A percentile compares a stretch with the other conserved stretches of the same genome.
Evolutionary conservation across 305 asterid genomes (phyloP).

Genomic region (Rubia peregrina): DNA sequence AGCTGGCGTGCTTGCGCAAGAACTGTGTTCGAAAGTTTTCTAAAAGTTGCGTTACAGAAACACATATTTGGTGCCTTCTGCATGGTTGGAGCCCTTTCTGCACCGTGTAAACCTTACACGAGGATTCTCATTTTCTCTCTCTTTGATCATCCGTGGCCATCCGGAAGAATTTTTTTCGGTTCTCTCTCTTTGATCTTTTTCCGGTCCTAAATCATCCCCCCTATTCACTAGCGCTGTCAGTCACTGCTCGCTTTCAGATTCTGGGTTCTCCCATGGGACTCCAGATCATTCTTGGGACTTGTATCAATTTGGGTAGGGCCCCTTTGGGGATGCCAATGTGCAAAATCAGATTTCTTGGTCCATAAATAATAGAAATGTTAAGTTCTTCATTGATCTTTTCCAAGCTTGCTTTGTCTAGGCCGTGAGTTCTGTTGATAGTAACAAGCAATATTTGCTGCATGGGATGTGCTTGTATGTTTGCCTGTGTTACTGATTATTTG

Average conservation of each 20-base stretch:
- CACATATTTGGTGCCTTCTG: slow-evolving; percentile 35
- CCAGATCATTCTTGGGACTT: slow-evolving; percentile 11
- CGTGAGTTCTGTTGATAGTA: neutral
- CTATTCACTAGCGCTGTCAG: slow-evolving; percentile 10
- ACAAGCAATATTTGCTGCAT: slow-evolving; percentile 25
- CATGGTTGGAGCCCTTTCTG: slow-evolving; percentile 62
- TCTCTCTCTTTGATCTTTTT: slow-evolving; percentile 7
- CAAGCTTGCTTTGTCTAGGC: neutral
- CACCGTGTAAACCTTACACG: slow-evolving; percentile 46
- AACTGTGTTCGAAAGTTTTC: neutral
- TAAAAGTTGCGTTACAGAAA: neutral
- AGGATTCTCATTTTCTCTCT: slow-evolving; percentile 40
- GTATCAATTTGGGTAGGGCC: slow-evolving; percentile 29
- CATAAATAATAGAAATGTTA: neutral
- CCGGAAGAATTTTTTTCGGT: slow-evolving; percentile 24
- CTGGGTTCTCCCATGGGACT: slow-evolving; percentile 14
- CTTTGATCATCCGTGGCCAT: slow-evolving; percentile 41
- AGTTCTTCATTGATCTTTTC: slow-evolving; percentile 1
- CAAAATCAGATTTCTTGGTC: slow-evolving; percentile 3
- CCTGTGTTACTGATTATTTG: slow-evolving; percentile 3
- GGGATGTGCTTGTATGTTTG: slow-evolving; percentile 39
- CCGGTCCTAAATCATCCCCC: slow-evolving; percentile 20
- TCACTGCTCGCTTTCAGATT: slow-evolving; percentile 9
- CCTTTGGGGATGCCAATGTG: slow-evolving; percentile 15
- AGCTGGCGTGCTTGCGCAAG: slow-evolving; percentile 2